Conservation (phyloP, 176 grass and related monocot species). For the Oryza meridionalis region DNA sequence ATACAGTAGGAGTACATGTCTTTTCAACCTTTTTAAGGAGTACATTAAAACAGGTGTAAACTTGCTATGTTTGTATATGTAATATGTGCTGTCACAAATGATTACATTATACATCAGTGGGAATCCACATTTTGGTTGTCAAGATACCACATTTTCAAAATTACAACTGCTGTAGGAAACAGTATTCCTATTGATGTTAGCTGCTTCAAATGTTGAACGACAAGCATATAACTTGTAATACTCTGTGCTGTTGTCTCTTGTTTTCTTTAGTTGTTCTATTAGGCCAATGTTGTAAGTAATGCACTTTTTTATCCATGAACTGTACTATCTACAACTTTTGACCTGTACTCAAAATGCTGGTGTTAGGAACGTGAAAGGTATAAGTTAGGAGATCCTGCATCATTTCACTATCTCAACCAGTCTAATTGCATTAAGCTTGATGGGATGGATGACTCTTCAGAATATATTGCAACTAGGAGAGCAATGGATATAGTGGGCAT, state of each 20-base stretch:
- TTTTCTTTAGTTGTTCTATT: slow-evolving; percentile 39
- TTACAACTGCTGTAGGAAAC: neutral
- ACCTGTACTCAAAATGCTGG: slow-evolving; percentile 29
- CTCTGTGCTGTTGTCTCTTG: slow-evolving; percentile 12
- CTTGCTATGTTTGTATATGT: slow-evolving; percentile 13
- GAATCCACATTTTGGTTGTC: neutral
- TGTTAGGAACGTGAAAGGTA: slow-evolving; percentile 81
- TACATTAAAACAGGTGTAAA: slow-evolving; percentile 8
- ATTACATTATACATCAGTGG: neutral
- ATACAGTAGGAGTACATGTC: neutral
- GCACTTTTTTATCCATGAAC: slow-evolving; percentile 11
- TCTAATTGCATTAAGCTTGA: slow-evolving; percentile 94
- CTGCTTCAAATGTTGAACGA: slow-evolving; percentile 17
- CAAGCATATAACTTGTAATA: slow-evolving; percentile 28
- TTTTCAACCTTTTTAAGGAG: slow-evolving; percentile 32
- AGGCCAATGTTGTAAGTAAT: neutral
- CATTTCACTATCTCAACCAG: slow-evolving; percentile 96
- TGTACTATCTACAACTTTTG: slow-evolving; percentile 31
- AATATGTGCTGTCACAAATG: slow-evolving; percentile 16
- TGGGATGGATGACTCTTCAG: slow-evolving; percentile 76
- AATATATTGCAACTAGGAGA: slow-evolving; percentile 82
- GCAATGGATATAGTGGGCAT: slow-evolving; percentile 98
- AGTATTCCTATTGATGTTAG: neutral
- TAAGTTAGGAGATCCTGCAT: slow-evolving; percentile 77
- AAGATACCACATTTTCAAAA: slow-evolving; percentile 23